These are phyloP conservation scores for Cryptococcus depauperatus DNA, from an alignment of 1,284 basidiomycete genomes.

Conservation along the genomic window DNA sequence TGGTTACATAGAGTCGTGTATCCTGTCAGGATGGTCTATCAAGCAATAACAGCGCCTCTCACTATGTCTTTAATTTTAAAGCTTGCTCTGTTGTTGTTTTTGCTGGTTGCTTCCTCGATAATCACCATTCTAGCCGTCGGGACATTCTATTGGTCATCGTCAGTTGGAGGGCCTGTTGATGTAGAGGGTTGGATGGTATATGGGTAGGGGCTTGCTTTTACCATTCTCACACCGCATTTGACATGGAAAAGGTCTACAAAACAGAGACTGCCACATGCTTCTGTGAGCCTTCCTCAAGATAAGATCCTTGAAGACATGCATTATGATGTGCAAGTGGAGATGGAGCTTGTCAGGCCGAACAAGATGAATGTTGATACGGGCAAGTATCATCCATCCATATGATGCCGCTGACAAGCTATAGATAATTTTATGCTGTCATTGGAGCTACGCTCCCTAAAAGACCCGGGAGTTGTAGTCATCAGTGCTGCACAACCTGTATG, in stretches of 20 bases:
- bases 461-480: conserved; percentile 23
- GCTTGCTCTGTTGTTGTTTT: conserved; percentile 27
- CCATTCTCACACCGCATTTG: neutral
- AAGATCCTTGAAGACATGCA: conserved; percentile 40
- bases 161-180: conserved; percentile 38
- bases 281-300: conserved; percentile 28
- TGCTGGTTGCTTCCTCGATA: conserved; percentile 30
- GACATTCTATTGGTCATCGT: conserved; percentile 45
- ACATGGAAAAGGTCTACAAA: conserved; percentile 24
- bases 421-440: conserved; percentile 45
- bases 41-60: conserved; percentile 35
- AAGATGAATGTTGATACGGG: conserved; percentile 28
- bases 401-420: neutral
- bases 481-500: conserved; percentile 40
- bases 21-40: conserved; percentile 30
- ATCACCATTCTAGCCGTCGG: conserved; percentile 40
- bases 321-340: conserved; percentile 44
- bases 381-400: conserved; percentile 13
- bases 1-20: conserved; percentile 25
- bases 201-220: conserved; percentile 22
- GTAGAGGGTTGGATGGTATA: conserved; percentile 45
- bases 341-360: conserved; percentile 41
- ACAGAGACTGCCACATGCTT: conserved; percentile 37
- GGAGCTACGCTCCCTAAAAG: conserved; percentile 29
- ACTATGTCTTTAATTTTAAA: conserved; percentile 40